These are phyloP conservation scores for Phaeotremella fagi DNA, from an alignment of 768 basidiomycete genomes.

Conservation along the genomic window DNA sequence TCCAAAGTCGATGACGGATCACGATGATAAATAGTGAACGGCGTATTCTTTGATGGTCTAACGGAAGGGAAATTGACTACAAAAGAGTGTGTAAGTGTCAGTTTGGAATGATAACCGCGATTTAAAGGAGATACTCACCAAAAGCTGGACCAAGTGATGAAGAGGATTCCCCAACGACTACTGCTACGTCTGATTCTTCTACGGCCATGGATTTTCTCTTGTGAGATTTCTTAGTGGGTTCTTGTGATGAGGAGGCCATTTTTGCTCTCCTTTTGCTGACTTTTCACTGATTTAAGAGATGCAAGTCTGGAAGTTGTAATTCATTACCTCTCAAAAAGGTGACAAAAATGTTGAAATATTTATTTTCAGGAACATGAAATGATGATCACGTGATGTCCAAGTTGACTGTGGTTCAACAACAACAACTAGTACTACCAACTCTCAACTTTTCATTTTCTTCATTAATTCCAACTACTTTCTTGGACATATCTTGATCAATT, in stretches of 20 bases:
- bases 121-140: conserved; percentile 18
- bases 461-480: too few relatives aligned
- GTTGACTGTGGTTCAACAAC: too few relatives aligned
- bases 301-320: neutral
- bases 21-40: conserved; percentile 40
- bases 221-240: conserved; percentile 12
- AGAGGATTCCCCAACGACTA: conserved; percentile 22
- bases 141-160: conserved; percentile 36
- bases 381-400: too few relatives aligned
- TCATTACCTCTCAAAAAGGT: too few relatives aligned
- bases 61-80: conserved; percentile 47
- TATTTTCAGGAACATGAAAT: conserved; percentile 7
- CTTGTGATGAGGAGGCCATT: conserved; percentile 8
- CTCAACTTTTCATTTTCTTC: too few relatives aligned
- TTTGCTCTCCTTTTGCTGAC: neutral
- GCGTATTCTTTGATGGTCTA: conserved; percentile 36
- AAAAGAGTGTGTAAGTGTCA: neutral
- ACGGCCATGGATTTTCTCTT: conserved; percentile 35
- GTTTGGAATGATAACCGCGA: neutral
- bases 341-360: neutral
- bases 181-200: conserved; percentile 12
- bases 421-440: too few relatives aligned
- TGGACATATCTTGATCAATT: too few relatives aligned
- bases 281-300: too few relatives aligned
- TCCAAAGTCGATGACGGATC: conserved; percentile 11